Conservation (phyloP, 352 stramenopile genomes). For the Saprolegnia parasitica region DNA sequence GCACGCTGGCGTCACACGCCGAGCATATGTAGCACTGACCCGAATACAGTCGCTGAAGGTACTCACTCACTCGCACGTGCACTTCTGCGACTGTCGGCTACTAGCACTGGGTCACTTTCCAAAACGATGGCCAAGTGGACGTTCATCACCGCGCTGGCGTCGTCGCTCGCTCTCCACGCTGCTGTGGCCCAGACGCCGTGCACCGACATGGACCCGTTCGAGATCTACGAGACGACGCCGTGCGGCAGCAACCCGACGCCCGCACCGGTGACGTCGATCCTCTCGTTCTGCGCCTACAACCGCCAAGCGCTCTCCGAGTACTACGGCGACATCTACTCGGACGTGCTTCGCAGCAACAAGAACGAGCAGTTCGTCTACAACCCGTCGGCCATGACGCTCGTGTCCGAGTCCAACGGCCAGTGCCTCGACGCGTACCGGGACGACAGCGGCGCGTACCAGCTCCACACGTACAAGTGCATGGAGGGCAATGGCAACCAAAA, state of each 20-base stretch:
- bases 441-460: neutral
- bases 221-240: conserved; percentile 5
- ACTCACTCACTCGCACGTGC: too few relatives aligned
- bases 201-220: neutral
- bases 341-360: neutral
- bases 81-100: neutral
- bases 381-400: neutral
- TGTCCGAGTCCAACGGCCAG: conserved; percentile 28
- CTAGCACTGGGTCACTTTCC: neutral
- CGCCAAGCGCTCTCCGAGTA: conserved; percentile 12
- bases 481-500: conserved; percentile 60
- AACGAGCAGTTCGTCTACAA: conserved; percentile 8
- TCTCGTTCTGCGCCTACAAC: neutral
- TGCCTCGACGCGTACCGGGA: conserved; percentile 32
- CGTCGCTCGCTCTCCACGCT: conserved; percentile 7
- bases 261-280: neutral
- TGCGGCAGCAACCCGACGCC: neutral
- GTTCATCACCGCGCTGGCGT: conserved; percentile 11
- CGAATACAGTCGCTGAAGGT: too few relatives aligned
- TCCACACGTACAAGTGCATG: conserved; percentile 55
- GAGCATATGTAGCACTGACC: too few relatives aligned
- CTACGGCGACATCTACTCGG: conserved; percentile 10
- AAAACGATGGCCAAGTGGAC: conserved; percentile 20
- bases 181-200: neutral
- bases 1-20: too few relatives aligned